Conservation (phyloP, 2,329 filamentous ascomycete species). For the Epichloe gansuensis region DNA sequence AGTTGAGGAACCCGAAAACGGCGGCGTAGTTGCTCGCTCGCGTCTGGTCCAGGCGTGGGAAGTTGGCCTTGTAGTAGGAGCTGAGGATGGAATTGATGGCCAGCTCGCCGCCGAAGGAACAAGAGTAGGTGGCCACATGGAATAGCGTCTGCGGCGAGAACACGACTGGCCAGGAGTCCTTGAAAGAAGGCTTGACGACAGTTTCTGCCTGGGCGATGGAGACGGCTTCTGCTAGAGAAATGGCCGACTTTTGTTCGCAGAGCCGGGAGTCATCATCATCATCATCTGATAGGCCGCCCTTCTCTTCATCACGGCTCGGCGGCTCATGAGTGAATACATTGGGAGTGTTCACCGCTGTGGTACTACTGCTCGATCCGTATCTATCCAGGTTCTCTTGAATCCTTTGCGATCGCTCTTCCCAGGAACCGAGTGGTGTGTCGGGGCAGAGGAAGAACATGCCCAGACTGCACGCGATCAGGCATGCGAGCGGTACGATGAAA, state of each 20-base stretch:
- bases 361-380: constrained; percentile 26
- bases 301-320: constrained; percentile 19
- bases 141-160: constrained; percentile 42
- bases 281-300: not conserved
- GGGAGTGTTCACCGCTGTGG: constrained; percentile 37
- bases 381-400: constrained; percentile 38
- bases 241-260: constrained; percentile 31
- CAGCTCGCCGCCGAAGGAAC: constrained; percentile 50
- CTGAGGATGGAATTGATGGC: constrained; percentile 48
- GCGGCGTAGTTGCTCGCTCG: constrained; percentile 48
- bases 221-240: constrained; percentile 38
- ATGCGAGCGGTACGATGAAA: constrained; percentile 71
- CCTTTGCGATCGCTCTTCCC: constrained; percentile 56
- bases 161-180: constrained; percentile 31
- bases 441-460: constrained; percentile 60
- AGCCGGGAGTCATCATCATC: constrained; percentile 10
- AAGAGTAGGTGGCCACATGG: constrained; percentile 44
- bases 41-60: constrained; percentile 43
- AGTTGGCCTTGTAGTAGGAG: constrained; percentile 47
- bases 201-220: constrained; percentile 40
- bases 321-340: constrained; percentile 31
- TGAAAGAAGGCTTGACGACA: constrained; percentile 42
- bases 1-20: constrained; percentile 65
- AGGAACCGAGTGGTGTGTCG: constrained; percentile 72
- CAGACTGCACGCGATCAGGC: constrained; percentile 55